A percentile compares a stretch with the other conserved stretches of the same genome.
Conservation (phyloP, 192 early-diverging fungal species). For the Backusella tarrabulga region DNA sequence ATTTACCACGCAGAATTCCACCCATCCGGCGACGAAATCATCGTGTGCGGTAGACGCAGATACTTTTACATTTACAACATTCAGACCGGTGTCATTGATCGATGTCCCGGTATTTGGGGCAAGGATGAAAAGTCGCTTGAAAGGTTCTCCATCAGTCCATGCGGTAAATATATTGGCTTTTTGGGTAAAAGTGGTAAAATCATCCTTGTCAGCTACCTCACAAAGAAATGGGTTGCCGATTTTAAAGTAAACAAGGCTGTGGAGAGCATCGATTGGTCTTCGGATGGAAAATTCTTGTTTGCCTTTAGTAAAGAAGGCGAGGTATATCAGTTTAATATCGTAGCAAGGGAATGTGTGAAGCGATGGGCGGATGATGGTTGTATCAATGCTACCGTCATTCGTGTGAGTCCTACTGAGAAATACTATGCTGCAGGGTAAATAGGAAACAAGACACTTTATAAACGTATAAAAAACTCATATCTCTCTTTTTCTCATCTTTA, state of each 20-base stretch:
- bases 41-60: constrained; percentile 75
- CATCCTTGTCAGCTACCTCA: constrained; percentile 68
- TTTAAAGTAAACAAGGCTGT: constrained; percentile 90
- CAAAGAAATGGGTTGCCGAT: constrained; percentile 87
- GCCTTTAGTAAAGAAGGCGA: constrained; percentile 80
- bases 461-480: background rate
- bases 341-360: constrained; percentile 68
- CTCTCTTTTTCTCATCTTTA: constrained; percentile 32
- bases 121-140: constrained; percentile 73
- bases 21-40: constrained; percentile 68
- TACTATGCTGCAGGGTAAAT: constrained; percentile 88
- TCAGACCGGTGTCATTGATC: constrained; percentile 68
- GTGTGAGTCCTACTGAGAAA: constrained; percentile 67
- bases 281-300: constrained; percentile 76
- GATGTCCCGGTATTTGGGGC: constrained; percentile 72
- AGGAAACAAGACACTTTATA: constrained; percentile 2
- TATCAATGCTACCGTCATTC: constrained; percentile 71
- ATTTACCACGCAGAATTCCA: constrained; percentile 78
- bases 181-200: constrained; percentile 81
- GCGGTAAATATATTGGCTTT: constrained; percentile 77
- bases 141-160: constrained; percentile 65
- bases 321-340: constrained; percentile 89
- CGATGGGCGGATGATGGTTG: constrained; percentile 82
- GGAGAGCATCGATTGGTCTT: constrained; percentile 70
- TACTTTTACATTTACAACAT: constrained; percentile 87